Conservation (phyloP, 768 basidiomycete species). For the Tulasnella calospora region DNA sequence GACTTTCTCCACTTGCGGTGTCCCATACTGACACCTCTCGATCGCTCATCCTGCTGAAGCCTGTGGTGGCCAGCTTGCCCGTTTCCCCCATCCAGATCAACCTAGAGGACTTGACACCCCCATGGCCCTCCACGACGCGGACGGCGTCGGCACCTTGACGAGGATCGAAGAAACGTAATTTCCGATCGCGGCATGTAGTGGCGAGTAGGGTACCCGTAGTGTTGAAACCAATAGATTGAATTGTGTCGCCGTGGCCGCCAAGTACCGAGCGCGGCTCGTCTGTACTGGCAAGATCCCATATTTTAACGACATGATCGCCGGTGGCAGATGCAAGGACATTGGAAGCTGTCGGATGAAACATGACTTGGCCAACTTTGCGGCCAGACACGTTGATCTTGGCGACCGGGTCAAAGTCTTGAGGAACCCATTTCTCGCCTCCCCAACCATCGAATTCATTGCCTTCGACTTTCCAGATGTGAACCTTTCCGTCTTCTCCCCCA, state of each 20-base stretch:
- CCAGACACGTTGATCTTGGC: constrained; percentile 69
- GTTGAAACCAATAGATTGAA: constrained; percentile 83
- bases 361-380: constrained; percentile 88
- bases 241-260: constrained; percentile 75
- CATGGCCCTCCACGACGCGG: constrained; percentile 77
- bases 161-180: constrained; percentile 88
- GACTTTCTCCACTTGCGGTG: constrained; percentile 61
- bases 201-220: constrained; percentile 72
- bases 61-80: constrained; percentile 88
- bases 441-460: constrained; percentile 72
- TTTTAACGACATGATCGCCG: constrained; percentile 80
- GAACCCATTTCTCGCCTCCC: constrained; percentile 77
- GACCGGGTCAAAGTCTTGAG: constrained; percentile 81
- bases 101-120: constrained; percentile 87
- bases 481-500: constrained; percentile 89
- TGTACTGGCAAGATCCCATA: constrained; percentile 83
- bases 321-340: constrained; percentile 74
- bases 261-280: constrained; percentile 60
- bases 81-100: constrained; percentile 87
- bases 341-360: constrained; percentile 87
- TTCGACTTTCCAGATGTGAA: constrained; percentile 86
- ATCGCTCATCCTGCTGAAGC: constrained; percentile 96
- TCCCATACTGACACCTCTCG: constrained; percentile 91
- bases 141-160: constrained; percentile 77
- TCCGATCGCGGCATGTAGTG: constrained; percentile 90